Base-by-base conservation (phyloP, 2,329 filamentous ascomycete genomes). In the Fusarium sp. region DNA sequence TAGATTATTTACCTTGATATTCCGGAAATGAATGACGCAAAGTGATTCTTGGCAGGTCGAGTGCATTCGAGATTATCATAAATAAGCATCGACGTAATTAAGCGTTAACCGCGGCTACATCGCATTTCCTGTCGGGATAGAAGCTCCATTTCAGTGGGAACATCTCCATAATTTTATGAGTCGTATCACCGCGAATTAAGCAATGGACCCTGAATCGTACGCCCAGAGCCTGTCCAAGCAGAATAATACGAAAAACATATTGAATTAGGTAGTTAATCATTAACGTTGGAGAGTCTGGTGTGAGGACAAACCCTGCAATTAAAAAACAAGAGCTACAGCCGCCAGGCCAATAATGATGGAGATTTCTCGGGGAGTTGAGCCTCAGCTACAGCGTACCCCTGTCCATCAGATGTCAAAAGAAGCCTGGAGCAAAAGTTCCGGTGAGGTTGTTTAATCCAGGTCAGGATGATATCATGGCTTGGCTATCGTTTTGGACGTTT, bases 371-470 rank as follows among this genome's bases (percentile, higher is more conserved):
- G 34, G 42, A 54, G 42, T 65, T 66, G 37, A 66, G 63, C 61
- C 61, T 66, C 61, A 66, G 47, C 44, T 41, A 34, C 45, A 30
- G 29, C n/a, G 20, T 24, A 57, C 45, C 62, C 63, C 61, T 66
- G 63, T 61, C 55, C 41, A 66, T 66, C 29, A 30, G 16, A 9
- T 24, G 14, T 12, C n/a, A 29, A 14, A 14, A 49, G 13, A 20
- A 18, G n/a, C 12, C 29, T 49, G 63, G 61, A 66, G 63, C 54
- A 66, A 66, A 66, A 22, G 61, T 66, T 66, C 63, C 63, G 61
- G 47, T 8, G n/a, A 60, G 12, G 20, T 32, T n/a, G 22, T 40
- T 41, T 9, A 29, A 48, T 24, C 10, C 7, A 65, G 34, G 24
- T 37, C 12, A 27, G 37, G 4, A 53, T 66, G 63, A 61, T 66